A percentile compares a stretch with the other conserved stretches of the same genome.
Evolutionary conservation across 495 filamentous ascomycete genomes (phyloP).

Genomic region (Tuber umbilicatum): DNA sequence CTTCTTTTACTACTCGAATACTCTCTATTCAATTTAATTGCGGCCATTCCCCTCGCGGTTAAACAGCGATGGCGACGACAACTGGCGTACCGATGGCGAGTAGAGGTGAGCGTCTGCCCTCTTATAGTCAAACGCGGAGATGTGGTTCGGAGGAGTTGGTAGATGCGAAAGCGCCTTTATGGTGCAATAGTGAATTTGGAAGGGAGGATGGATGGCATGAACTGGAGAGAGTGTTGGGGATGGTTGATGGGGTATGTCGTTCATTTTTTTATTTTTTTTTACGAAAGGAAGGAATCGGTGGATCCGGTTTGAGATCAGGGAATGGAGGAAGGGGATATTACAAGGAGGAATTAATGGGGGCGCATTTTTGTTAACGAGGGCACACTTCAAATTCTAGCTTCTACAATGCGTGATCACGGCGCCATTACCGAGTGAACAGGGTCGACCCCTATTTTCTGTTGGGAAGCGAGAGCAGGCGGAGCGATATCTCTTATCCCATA

Average conservation of each 20-base stretch:
- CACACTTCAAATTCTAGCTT: background rate
- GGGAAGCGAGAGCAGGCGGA: background rate
- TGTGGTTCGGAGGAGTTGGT: background rate
- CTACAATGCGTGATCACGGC: background rate
- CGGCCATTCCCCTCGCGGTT: background rate
- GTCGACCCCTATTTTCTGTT: background rate
- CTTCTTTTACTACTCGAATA: background rate
- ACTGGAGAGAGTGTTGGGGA: background rate
- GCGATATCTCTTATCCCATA: background rate
- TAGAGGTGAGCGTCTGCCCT: background rate
- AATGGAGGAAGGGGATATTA: background rate
- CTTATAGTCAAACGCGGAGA: background rate
- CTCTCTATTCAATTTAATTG: background rate
- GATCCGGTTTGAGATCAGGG: background rate
- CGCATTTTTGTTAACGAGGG: slow-evolving; percentile 2
- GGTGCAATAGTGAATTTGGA: background rate
- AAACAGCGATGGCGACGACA: background rate
- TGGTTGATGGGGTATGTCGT: background rate
- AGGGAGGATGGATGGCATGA: background rate
- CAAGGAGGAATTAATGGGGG: background rate
- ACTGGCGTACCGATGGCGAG: background rate
- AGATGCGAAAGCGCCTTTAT: background rate
- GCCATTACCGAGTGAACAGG: slow-evolving; percentile 2
- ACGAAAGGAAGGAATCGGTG: background rate
- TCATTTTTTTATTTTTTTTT: background rate